Conservation (phyloP, 1,284 basidiomycete genomes). For the Cutaneotrichosporon cavernicola region DNA sequence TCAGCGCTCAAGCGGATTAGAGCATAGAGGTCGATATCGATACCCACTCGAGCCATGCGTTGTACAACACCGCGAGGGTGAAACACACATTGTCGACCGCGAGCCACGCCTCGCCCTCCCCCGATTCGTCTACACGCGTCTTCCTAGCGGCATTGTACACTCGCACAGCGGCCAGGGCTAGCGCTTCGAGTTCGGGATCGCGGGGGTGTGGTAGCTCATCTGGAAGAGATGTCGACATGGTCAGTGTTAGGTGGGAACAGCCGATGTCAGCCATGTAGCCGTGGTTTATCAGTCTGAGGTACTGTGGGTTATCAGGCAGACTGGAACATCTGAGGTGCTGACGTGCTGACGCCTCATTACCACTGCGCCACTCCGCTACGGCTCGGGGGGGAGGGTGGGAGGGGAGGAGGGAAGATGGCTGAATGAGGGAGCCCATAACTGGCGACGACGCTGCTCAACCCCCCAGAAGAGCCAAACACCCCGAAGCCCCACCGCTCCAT, state of each 20-base stretch:
- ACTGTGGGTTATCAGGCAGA: not conserved
- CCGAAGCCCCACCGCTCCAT: too few relatives aligned
- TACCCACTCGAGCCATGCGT: slow-evolving; percentile 4
- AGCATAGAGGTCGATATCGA: not conserved
- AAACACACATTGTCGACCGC: slow-evolving; percentile 1
- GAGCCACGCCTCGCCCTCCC: not conserved
- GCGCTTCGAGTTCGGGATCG: not conserved
- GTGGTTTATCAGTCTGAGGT: not conserved
- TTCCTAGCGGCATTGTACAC: not conserved
- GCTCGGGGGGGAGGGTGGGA: too few relatives aligned
- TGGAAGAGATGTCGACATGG: not conserved
- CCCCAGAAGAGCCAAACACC: too few relatives aligned
- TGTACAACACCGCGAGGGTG: slow-evolving; percentile 2
- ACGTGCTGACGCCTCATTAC: too few relatives aligned
- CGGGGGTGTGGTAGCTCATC: not conserved
- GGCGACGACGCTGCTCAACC: too few relatives aligned
- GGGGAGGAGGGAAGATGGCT: too few relatives aligned
- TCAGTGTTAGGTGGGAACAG: not conserved
- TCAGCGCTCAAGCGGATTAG: not conserved
- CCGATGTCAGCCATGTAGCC: not conserved
- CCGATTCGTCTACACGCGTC: not conserved
- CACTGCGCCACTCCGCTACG: too few relatives aligned
- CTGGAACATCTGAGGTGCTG: too few relatives aligned
- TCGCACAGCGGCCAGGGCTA: not conserved
- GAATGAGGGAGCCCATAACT: too few relatives aligned